phyloP scores from a whole-genome alignment of 495 filamentous ascomycete species.

The Neurospora tetraspora region DNA sequence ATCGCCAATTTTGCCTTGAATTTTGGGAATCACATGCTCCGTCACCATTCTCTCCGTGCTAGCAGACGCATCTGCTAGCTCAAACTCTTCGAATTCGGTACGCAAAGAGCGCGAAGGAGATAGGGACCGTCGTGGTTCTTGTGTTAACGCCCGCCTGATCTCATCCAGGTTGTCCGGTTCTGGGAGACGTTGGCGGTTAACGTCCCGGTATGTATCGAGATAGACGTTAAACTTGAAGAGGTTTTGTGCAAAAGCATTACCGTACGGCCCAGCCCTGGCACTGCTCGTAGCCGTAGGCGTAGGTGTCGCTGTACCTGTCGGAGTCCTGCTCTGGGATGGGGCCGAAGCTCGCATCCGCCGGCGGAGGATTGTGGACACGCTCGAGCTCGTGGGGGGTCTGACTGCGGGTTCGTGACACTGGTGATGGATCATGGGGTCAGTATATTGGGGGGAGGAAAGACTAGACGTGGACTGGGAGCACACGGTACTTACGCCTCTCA shows the following conservation, averaged over 20 bases:
- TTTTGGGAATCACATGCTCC: accelerated
- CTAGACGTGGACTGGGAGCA: not conserved
- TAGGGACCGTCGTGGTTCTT: not conserved
- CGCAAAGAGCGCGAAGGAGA: not conserved
- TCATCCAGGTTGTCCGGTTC: not conserved
- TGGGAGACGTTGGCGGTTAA: not conserved
- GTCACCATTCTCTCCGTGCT: accelerated
- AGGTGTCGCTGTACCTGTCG: not conserved
- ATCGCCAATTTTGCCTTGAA: not conserved
- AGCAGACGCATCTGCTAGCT: not conserved
- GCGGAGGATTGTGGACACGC: not conserved
- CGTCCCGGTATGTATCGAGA: no score
- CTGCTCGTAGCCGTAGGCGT: not conserved
- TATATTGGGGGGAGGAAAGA: not conserved
- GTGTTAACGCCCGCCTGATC: not conserved
- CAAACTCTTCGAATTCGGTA: not conserved
- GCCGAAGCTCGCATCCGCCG: not conserved
- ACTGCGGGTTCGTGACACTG: not conserved
- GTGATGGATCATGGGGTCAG: not conserved
- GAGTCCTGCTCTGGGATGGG: not conserved
- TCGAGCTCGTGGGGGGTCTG: not conserved
- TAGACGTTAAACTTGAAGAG: not conserved
- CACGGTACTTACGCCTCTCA: not conserved
- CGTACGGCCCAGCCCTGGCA: not conserved
- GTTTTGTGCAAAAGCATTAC: not conserved